Evolutionary conservation across 2,329 filamentous ascomycete species (phyloP).

Genomic region (Scedosporium aurantiacum): DNA sequence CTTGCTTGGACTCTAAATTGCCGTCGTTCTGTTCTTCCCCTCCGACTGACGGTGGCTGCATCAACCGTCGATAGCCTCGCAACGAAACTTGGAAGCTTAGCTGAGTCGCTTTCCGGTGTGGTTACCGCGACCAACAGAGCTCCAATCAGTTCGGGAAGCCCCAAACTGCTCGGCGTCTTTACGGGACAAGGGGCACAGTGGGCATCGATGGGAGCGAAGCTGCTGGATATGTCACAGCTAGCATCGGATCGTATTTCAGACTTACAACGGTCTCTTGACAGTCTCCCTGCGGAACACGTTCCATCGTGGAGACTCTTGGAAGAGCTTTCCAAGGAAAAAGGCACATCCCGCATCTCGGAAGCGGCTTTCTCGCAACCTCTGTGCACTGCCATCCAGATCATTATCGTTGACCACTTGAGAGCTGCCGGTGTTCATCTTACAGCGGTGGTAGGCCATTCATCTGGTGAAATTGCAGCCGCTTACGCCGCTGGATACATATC

Average conservation of each 20-base stretch:
- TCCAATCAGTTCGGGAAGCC: constrained; percentile 11
- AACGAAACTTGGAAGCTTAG: constrained; percentile 17
- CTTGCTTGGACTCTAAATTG: constrained; percentile 12
- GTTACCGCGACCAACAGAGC: constrained; percentile 26
- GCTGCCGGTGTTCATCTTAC: constrained; percentile 29
- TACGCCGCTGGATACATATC: constrained; percentile 23
- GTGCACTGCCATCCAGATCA: constrained; percentile 36
- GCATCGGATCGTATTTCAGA: not conserved
- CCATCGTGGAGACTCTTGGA: constrained; percentile 24
- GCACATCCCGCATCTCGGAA: constrained; percentile 21
- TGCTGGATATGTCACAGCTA: constrained; percentile 10
- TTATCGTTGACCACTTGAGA: constrained; percentile 29
- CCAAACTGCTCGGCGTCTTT: constrained; percentile 17
- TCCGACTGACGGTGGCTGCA: constrained; percentile 27
- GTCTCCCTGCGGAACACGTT: constrained; percentile 18
- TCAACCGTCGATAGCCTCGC: constrained; percentile 17
- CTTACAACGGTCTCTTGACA: constrained; percentile 7
- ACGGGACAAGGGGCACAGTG: constrained; percentile 24
- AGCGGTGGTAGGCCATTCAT: constrained; percentile 33
- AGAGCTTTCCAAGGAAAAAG: constrained; percentile 24
- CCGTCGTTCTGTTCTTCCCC: constrained; percentile 19
- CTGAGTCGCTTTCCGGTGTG: constrained; percentile 24
- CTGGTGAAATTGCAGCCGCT: constrained; percentile 38
- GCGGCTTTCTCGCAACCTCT: constrained; percentile 31
- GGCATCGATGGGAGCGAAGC: constrained; percentile 19